These are phyloP conservation scores for Globisporangium irregulare DNA, from an alignment of 352 stramenopile species.

Conservation along the genomic window DNA sequence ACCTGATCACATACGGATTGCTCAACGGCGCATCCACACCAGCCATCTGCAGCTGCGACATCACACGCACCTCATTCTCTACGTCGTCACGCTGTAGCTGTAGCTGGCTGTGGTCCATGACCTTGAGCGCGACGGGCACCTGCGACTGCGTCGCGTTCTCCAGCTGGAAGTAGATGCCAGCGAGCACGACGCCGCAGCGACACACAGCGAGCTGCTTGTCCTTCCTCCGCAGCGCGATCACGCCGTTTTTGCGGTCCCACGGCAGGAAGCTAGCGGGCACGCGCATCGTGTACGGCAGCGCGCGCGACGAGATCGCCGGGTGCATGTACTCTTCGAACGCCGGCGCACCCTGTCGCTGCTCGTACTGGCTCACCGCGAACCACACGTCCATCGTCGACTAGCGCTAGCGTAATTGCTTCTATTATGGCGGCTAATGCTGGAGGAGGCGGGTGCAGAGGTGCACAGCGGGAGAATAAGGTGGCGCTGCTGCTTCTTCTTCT, in stretches of 20 bases:
- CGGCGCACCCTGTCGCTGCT: constrained; percentile 42
- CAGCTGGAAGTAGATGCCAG: constrained; percentile 67
- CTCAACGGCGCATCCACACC: constrained; percentile 68
- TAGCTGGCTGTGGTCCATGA: constrained; percentile 76
- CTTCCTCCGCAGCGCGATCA: constrained; percentile 72
- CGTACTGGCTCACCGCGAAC: constrained; percentile 58
- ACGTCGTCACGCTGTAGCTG: constrained; percentile 76
- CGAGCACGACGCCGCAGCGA: constrained; percentile 79
- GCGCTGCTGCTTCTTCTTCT: background rate
- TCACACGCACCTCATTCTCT: constrained; percentile 77
- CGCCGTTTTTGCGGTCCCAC: constrained; percentile 59
- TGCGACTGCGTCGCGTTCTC: constrained; percentile 42
- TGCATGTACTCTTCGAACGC: constrained; percentile 63
- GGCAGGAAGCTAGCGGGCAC: constrained; percentile 65
- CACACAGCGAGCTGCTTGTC: constrained; percentile 68
- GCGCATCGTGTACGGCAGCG: constrained; percentile 52
- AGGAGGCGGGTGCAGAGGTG: background rate
- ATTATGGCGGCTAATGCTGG: background rate
- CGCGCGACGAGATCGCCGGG: constrained; percentile 39
- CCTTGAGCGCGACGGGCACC: constrained; percentile 70
- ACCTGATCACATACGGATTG: constrained; percentile 76
- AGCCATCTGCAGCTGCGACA: constrained; percentile 71
- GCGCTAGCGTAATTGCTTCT: background rate
- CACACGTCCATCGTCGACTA: constrained; percentile 62
- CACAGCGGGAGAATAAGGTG: background rate